Percentiles rank a stretch among this genome's conserved stretches.
These are phyloP conservation scores for Diplocarpon mali DNA, from an alignment of 2,329 filamentous ascomycete genomes.

Conservation along the genomic window DNA sequence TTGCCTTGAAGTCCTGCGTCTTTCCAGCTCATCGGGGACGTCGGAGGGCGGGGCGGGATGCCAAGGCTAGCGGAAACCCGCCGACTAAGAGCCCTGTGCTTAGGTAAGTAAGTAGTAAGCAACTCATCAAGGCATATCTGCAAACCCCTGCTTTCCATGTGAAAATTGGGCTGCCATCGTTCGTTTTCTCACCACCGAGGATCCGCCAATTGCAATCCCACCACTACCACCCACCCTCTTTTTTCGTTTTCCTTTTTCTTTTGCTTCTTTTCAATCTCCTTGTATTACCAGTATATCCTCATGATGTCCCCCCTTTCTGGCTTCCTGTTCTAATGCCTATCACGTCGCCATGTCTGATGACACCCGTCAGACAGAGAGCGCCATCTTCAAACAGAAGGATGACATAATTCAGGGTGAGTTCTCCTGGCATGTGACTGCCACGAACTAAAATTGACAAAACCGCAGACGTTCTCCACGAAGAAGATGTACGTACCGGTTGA, in stretches of 20 bases:
- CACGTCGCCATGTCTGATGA: slow-evolving; percentile 25
- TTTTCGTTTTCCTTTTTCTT: slow-evolving; percentile 1
- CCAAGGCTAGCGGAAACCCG: too few species aligned
- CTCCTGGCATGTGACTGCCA: slow-evolving; percentile 24
- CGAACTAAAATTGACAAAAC: slow-evolving; percentile 8
- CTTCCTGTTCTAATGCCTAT: slow-evolving; percentile 17
- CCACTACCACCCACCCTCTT: neutral
- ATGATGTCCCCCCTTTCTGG: slow-evolving; percentile 7
- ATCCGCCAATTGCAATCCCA: neutral
- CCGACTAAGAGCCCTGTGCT: too few species aligned
- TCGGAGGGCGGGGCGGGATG: too few species aligned
- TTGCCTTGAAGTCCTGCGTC: too few species aligned
- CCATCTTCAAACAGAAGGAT: slow-evolving; percentile 18
- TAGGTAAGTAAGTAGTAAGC: too few species aligned
- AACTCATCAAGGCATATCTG: too few species aligned
- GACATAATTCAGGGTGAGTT: slow-evolving; percentile 22
- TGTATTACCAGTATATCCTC: slow-evolving; percentile 11
- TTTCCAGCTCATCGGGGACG: too few species aligned
- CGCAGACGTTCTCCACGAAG: slow-evolving; percentile 25
- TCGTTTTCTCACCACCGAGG: slow-evolving; percentile 1
- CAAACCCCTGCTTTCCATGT: neutral
- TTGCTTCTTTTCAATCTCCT: too few species aligned
- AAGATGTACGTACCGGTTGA: slow-evolving; percentile 23
- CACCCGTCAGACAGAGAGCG: slow-evolving; percentile 17
- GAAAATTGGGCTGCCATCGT: neutral